A percentile compares a stretch with the other conserved stretches of the same genome.
Evolutionary conservation across 257 asterid species (phyloP).

Genomic region (Oldenlandia corymbosa): DNA sequence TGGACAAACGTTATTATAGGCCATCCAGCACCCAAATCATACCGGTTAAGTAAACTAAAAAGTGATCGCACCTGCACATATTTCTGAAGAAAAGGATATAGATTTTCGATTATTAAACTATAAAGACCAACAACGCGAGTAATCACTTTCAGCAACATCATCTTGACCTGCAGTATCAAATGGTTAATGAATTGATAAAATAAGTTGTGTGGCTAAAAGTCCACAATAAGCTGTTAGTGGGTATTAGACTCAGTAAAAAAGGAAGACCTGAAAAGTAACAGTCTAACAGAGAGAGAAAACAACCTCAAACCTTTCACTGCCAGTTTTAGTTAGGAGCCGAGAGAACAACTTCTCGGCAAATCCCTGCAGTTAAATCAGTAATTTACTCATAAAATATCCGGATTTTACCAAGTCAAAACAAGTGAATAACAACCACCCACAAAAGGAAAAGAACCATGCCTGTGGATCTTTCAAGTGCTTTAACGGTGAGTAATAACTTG

Average conservation of each 20-base stretch:
- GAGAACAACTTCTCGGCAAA: conserved; percentile 89
- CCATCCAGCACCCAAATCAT: not conserved
- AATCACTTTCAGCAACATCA: conserved; percentile 89
- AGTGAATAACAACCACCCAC: not conserved
- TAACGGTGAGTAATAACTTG: conserved; percentile 73
- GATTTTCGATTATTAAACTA: conserved; percentile 60
- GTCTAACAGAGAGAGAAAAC: conserved; percentile 13
- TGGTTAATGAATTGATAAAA: not conserved
- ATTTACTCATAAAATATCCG: not conserved
- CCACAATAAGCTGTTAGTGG: not conserved
- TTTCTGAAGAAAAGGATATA: conserved; percentile 74
- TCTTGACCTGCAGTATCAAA: conserved; percentile 50
- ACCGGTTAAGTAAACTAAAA: conserved; percentile 11
- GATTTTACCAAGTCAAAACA: conserved; percentile 14
- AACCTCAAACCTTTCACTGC: conserved; percentile 82
- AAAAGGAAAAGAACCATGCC: conserved; percentile 33
- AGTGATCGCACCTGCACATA: conserved; percentile 65
- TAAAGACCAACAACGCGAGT: conserved; percentile 86
- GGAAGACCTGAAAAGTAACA: not conserved
- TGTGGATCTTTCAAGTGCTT: conserved; percentile 93
- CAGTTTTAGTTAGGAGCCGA: conserved; percentile 46
- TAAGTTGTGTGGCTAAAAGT: not conserved
- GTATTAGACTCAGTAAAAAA: too few species aligned
- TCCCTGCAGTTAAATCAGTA: conserved; percentile 43
- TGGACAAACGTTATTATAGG: too few species aligned